phyloP scores from a whole-genome alignment of 192 early-diverging fungal genomes.

The Diversispora epigaea region DNA sequence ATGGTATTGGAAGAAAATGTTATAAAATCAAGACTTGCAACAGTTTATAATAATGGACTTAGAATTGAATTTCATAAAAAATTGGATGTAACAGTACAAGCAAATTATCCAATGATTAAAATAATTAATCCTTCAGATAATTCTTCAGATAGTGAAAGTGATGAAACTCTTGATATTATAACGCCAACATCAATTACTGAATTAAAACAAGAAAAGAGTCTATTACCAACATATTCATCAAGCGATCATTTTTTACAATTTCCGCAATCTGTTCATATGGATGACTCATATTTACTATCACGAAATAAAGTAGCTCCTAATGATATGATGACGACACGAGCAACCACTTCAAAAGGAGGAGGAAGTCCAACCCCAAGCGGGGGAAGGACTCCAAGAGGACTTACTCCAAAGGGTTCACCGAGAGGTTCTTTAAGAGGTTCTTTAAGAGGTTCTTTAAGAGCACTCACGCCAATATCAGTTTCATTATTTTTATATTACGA shows the following conservation, averaged over 20 bases:
- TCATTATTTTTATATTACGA: slow-evolving; percentile 23
- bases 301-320: no score
- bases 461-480: not conserved
- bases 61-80: slow-evolving; percentile 1
- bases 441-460: not conserved
- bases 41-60: not conserved
- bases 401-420: not conserved
- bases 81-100: slow-evolving; percentile 14
- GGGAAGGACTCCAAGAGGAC: no score
- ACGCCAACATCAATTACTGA: not conserved
- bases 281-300: no score
- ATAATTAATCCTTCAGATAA: not conserved
- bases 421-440: not conserved
- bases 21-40: not conserved
- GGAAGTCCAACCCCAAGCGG: no score
- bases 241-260: no score
- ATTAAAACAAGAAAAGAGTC: no score
- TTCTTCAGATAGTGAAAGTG: not conserved
- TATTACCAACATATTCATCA: no score
- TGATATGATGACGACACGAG: no score
- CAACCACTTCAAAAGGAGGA: no score
- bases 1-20: not conserved
- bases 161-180: not conserved
- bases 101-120: slow-evolving; percentile 22
- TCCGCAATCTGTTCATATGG: no score